These are phyloP conservation scores for Arachnomyces sp. DNA, from an alignment of 2,329 filamentous ascomycete genomes.

Conservation along the genomic window DNA sequence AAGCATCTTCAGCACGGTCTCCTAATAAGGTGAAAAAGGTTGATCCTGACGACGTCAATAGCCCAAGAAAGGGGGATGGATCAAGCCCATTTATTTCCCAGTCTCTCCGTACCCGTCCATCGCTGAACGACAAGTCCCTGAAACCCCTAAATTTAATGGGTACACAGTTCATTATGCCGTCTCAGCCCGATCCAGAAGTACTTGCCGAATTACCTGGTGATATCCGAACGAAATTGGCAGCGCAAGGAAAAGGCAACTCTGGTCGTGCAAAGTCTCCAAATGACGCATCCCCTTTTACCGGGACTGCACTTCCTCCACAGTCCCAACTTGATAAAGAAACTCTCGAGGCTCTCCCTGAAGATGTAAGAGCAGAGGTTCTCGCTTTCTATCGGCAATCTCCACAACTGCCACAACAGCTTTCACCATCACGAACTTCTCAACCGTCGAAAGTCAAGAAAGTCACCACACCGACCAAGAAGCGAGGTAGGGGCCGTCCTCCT, in stretches of 20 bases:
- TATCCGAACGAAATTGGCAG: conserved; percentile 67
- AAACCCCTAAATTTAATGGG: conserved; percentile 70
- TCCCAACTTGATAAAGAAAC: conserved; percentile 80
- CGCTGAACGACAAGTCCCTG: conserved; percentile 34
- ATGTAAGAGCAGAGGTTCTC: conserved; percentile 76
- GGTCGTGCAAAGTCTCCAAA: conserved; percentile 25
- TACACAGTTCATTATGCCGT: conserved; percentile 85
- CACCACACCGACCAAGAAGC: conserved; percentile 60
- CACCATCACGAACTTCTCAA: conserved; percentile 32
- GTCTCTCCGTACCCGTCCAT: conserved; percentile 22
- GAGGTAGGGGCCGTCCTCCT: conserved; percentile 42
- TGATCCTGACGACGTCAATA: conserved; percentile 44
- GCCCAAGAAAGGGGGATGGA: conserved; percentile 30
- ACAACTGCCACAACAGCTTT: conserved; percentile 43
- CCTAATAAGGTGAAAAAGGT: conserved; percentile 12
- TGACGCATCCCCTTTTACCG: conserved; percentile 24
- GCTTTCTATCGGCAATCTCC: conserved; percentile 52
- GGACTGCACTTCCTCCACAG: conserved; percentile 47
- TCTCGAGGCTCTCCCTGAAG: conserved; percentile 71
- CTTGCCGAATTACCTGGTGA: conserved; percentile 75
- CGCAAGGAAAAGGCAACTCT: conserved; percentile 38
- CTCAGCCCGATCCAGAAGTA: conserved; percentile 70
- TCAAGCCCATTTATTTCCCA: conserved; percentile 16
- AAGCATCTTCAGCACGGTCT: conserved; percentile 27
- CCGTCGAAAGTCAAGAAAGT: conserved; percentile 34